Evolutionary conservation across 1,284 basidiomycete species (phyloP).

Genomic region (Ceratobasidium sp.): DNA sequence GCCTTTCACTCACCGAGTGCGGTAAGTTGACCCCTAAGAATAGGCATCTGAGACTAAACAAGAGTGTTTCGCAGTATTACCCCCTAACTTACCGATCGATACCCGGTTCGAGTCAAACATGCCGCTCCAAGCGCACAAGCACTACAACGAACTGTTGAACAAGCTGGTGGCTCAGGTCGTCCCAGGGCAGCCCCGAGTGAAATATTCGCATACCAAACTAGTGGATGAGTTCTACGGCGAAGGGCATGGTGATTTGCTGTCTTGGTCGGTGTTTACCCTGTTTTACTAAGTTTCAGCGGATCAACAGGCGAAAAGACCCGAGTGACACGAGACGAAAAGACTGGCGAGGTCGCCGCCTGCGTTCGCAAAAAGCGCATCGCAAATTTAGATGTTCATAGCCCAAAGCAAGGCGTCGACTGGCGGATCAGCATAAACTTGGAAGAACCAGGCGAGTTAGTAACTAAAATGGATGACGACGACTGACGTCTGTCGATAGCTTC

Average conservation of each 20-base stretch:
- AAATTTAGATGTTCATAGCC: slow-evolving; percentile 85
- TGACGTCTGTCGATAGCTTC: slow-evolving; percentile 39
- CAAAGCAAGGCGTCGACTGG: slow-evolving; percentile 85
- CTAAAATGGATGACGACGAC: slow-evolving; percentile 4
- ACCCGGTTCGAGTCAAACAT: slow-evolving; percentile 89
- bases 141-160: slow-evolving; percentile 87
- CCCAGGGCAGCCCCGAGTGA: slow-evolving; percentile 55
- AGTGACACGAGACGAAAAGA: slow-evolving; percentile 82
- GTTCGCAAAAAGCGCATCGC: slow-evolving; percentile 83
- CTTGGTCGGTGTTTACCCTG: slow-evolving; percentile 43
- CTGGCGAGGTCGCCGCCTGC: slow-evolving; percentile 65
- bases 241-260: background rate
- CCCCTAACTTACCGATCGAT: slow-evolving; percentile 50
- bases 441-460: slow-evolving; percentile 53
- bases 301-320: slow-evolving; percentile 67
- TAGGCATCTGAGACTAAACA: slow-evolving; percentile 56
- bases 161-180: slow-evolving; percentile 63
- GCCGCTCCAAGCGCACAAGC: slow-evolving; percentile 78
- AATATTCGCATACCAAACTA: slow-evolving; percentile 79
- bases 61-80: slow-evolving; percentile 59
- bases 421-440: slow-evolving; percentile 89
- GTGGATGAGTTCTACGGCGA: slow-evolving; percentile 78
- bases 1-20: slow-evolving; percentile 77
- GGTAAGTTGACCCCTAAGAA: slow-evolving; percentile 61
- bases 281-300: slow-evolving; percentile 23